phyloP scores from a whole-genome alignment of 139 green algal species.

The Auxenochlorella pyrenoidosa region DNA sequence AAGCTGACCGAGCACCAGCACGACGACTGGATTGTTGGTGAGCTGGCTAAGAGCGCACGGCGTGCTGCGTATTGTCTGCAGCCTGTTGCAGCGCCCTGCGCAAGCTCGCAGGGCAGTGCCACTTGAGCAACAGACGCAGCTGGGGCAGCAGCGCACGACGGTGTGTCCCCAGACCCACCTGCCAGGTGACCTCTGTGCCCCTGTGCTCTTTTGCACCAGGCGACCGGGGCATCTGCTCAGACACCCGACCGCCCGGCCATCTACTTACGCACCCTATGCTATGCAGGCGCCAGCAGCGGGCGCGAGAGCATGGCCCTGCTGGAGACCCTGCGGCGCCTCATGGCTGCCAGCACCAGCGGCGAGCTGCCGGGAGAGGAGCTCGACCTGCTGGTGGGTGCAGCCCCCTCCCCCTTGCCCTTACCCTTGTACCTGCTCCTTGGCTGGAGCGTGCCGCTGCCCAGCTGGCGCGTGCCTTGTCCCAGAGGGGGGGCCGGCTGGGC shows the following conservation, averaged over 20 bases:
- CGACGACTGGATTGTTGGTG: slow-evolving; percentile 68
- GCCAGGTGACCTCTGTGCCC: too few species aligned
- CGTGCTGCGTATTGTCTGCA: not conserved
- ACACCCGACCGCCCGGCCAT: too few species aligned
- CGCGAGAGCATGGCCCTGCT: slow-evolving; percentile 56
- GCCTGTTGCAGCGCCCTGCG: not conserved
- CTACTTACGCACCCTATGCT: too few species aligned
- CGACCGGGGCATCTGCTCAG: too few species aligned
- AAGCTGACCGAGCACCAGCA: slow-evolving; percentile 69
- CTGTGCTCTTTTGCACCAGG: too few species aligned
- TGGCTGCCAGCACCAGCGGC: slow-evolving; percentile 24
- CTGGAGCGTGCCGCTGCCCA: not conserved
- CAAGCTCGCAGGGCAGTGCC: too few species aligned
- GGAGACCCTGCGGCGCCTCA: slow-evolving; percentile 51
- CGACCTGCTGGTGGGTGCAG: slow-evolving; percentile 10
- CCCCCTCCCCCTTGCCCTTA: too few species aligned
- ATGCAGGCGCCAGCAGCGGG: slow-evolving; percentile 10
- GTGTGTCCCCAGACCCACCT: too few species aligned
- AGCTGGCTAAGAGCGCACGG: not conserved
- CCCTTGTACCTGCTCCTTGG: too few species aligned
- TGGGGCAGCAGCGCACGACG: too few species aligned
- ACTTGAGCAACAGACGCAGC: too few species aligned
- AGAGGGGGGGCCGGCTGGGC: too few species aligned
- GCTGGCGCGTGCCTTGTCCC: not conserved
- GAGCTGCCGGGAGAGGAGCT: not conserved